Conservation (phyloP, 164 flowering plant genomes). For the Buxus sempervirens region DNA sequence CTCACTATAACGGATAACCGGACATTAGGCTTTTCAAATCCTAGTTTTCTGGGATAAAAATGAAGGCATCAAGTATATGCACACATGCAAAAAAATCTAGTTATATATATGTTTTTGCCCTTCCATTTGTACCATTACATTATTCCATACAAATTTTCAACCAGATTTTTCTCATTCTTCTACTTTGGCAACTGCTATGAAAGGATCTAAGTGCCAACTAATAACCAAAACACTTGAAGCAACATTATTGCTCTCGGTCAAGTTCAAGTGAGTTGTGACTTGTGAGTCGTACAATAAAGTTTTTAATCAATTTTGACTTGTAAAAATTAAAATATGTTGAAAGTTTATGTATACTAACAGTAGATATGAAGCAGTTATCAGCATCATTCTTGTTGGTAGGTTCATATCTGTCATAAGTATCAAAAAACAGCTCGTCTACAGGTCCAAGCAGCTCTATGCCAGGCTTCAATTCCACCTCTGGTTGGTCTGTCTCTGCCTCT, state of each 20-base stretch:
- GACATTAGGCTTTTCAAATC: not conserved
- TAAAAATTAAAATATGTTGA: not conserved
- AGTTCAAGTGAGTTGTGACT: not conserved
- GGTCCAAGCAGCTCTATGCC: constrained; percentile 90
- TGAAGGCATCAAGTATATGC: not conserved
- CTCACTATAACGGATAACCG: not conserved
- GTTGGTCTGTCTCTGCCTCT: constrained; percentile 89
- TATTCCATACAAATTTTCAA: not conserved
- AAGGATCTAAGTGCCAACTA: not conserved
- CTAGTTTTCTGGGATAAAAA: not conserved
- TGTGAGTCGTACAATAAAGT: not conserved
- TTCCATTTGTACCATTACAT: too few species aligned
- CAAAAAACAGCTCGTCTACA: constrained; percentile 81
- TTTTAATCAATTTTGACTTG: not conserved
- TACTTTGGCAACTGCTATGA: not conserved
- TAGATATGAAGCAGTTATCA: constrained; percentile 82
- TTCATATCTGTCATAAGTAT: constrained; percentile 79
- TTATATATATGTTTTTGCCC: not conserved
- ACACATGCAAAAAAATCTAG: too few species aligned
- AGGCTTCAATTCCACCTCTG: constrained; percentile 80
- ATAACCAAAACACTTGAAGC: not conserved
- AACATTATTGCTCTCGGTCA: not conserved
- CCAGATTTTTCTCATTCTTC: not conserved
- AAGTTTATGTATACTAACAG: constrained; percentile 41
- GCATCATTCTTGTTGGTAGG: constrained; percentile 51